Conservation (phyloP, 352 stramenopile species). For the Phytophthora citrophthora region DNA sequence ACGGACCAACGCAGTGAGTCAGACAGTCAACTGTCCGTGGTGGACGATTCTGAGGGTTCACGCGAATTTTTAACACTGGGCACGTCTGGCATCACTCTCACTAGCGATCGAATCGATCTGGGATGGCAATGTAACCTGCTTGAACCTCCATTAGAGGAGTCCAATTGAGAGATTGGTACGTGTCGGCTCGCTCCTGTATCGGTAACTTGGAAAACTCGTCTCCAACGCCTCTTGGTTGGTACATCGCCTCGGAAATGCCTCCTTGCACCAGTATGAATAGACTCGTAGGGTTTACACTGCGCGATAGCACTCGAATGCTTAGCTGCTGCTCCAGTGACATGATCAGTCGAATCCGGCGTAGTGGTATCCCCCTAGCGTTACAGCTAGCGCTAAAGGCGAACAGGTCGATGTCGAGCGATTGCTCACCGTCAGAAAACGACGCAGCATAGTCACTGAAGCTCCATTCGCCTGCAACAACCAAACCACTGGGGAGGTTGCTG, state of each 20-base stretch:
- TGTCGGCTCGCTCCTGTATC: not conserved
- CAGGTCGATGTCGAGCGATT: slow-evolving; percentile 1
- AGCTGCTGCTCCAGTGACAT: not conserved
- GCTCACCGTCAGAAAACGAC: not conserved
- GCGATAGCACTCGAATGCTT: not conserved
- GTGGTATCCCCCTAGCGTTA: not conserved
- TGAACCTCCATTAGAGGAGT: not conserved
- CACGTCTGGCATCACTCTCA: slow-evolving; percentile 4
- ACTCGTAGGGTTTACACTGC: not conserved
- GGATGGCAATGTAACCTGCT: not conserved
- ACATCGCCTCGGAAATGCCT: not conserved
- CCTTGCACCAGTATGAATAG: not conserved
- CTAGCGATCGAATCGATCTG: too few species aligned
- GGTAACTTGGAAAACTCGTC: not conserved
- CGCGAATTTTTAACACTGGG: not conserved
- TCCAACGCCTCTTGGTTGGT: not conserved
- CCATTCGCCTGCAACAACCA: not conserved
- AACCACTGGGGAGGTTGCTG: slow-evolving; percentile 4
- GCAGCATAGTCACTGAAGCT: slow-evolving; percentile 1
- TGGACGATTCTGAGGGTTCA: slow-evolving; percentile 16
- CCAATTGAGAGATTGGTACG: slow-evolving; percentile 1
- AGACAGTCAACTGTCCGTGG: not conserved
- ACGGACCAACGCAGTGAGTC: not conserved
- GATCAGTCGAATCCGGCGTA: not conserved
- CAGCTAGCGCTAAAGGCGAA: not conserved